These are phyloP conservation scores for Cyclotella atomus DNA, from an alignment of 108 stramenopile species.

Conservation along the genomic window DNA sequence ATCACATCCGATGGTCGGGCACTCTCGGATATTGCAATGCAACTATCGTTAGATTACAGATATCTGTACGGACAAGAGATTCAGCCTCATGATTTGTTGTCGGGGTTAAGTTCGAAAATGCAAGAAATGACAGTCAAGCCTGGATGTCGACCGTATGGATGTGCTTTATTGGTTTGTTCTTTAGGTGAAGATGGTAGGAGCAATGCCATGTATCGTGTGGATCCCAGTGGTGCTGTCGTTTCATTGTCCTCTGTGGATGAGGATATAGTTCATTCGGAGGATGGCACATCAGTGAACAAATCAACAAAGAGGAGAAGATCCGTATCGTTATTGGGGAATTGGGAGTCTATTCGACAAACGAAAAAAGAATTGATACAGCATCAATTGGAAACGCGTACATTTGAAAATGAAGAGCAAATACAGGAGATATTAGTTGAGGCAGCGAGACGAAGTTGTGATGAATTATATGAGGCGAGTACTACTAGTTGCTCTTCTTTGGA, in stretches of 20 bases:
- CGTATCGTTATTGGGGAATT: constrained; percentile 42
- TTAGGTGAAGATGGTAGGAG: constrained; percentile 28
- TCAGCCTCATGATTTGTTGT: constrained; percentile 61
- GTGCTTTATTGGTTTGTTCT: constrained; percentile 65
- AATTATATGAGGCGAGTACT: neutral
- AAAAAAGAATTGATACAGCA: constrained; percentile 14
- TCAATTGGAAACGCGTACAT: constrained; percentile 4
- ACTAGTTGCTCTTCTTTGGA: too few relatives aligned
- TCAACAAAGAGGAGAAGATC: constrained; percentile 5
- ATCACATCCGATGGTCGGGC: constrained; percentile 83
- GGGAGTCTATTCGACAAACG: constrained; percentile 16
- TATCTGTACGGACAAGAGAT: constrained; percentile 77
- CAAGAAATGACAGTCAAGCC: constrained; percentile 86
- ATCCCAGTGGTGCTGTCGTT: constrained; percentile 70
- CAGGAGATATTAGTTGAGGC: constrained; percentile 14
- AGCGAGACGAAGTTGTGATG: constrained; percentile 12
- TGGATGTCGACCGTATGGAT: constrained; percentile 76
- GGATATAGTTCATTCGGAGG: neutral
- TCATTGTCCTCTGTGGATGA: constrained; percentile 14
- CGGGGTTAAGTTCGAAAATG: constrained; percentile 66
- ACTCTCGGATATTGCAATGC: constrained; percentile 62
- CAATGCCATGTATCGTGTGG: constrained; percentile 61
- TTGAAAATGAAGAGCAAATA: constrained; percentile 26
- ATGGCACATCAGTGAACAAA: too few relatives aligned
- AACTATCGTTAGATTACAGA: constrained; percentile 69